Percentiles rank a stretch among this genome's conserved stretches.
Evolutionary conservation across 2,329 filamentous ascomycete species (phyloP).

Genomic region (Xylaria sp.): DNA sequence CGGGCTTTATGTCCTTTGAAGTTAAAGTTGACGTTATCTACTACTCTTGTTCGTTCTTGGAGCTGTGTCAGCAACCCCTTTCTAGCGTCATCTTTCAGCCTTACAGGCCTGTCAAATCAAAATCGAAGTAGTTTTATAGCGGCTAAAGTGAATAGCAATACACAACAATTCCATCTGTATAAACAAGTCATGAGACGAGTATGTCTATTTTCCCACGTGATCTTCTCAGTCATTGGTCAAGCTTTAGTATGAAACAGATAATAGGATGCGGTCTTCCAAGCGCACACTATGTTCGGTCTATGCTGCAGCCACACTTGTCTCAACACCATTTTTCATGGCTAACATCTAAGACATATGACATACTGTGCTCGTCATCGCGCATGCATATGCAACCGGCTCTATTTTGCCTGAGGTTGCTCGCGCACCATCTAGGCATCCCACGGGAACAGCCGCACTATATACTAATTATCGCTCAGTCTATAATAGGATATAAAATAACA

Average conservation of each 20-base stretch:
- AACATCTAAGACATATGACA: constrained; percentile 13
- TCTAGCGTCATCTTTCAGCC: neutral
- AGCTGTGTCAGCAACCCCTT: neutral
- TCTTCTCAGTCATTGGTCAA: constrained; percentile 1
- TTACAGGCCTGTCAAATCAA: neutral
- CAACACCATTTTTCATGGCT: neutral
- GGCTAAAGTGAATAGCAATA: neutral
- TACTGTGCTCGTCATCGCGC: constrained; percentile 26
- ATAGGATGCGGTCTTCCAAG: constrained; percentile 3
- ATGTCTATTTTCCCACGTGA: constrained; percentile 24
- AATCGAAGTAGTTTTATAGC: neutral
- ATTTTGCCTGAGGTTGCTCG: neutral
- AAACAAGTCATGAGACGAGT: neutral
- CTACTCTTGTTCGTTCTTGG: neutral
- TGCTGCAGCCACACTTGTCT: constrained; percentile 27
- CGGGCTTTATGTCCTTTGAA: too few species aligned
- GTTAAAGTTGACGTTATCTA: neutral
- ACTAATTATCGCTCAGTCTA: neutral
- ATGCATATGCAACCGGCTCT: constrained; percentile 35
- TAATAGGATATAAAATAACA: neutral
- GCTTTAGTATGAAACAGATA: neutral
- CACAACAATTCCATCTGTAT: neutral
- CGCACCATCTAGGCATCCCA: neutral
- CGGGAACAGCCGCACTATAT: neutral
- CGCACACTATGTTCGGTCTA: constrained; percentile 1